Evolutionary conservation across 1,284 basidiomycete genomes (phyloP).

Genomic region (Cystobasidium sp.): DNA sequence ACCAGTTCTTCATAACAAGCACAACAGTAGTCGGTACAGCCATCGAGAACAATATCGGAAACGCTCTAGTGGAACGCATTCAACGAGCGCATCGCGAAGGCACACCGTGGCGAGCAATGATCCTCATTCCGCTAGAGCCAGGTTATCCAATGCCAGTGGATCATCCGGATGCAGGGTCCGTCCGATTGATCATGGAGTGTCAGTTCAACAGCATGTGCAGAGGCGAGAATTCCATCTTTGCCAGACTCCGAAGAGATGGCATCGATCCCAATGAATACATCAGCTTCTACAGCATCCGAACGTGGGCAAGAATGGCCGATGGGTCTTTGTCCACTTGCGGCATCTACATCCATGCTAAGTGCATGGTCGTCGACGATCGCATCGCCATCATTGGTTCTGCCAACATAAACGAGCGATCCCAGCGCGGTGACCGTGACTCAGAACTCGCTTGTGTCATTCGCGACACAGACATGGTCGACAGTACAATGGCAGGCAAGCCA

Average conservation of each 20-base stretch:
- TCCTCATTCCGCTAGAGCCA: slow-evolving; percentile 89
- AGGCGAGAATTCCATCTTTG: slow-evolving; percentile 91
- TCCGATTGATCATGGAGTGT: slow-evolving; percentile 90
- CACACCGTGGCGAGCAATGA: slow-evolving; percentile 87
- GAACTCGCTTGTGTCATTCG: slow-evolving; percentile 90
- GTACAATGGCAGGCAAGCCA: slow-evolving; percentile 90
- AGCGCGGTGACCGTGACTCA: slow-evolving; percentile 93
- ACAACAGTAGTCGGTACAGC: slow-evolving; percentile 73
- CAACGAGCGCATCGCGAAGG: slow-evolving; percentile 83
- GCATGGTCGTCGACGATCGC: slow-evolving; percentile 94
- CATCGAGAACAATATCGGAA: slow-evolving; percentile 92
- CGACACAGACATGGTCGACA: slow-evolving; percentile 92
- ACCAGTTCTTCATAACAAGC: slow-evolving; percentile 88
- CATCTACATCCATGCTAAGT: slow-evolving; percentile 57
- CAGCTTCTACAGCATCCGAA: slow-evolving; percentile 85
- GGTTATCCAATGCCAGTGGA: slow-evolving; percentile 95
- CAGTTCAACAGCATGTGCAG: slow-evolving; percentile 88
- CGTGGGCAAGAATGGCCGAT: slow-evolving; percentile 88
- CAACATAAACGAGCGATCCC: slow-evolving; percentile 97
- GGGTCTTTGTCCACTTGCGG: slow-evolving; percentile 84
- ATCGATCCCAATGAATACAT: slow-evolving; percentile 95
- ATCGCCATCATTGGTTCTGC: slow-evolving; percentile 98
- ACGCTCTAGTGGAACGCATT: slow-evolving; percentile 89
- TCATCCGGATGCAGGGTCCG: slow-evolving; percentile 86
- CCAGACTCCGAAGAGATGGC: slow-evolving; percentile 79